Evolutionary conservation across 2,329 filamentous ascomycete species (phyloP), one percentile per base, ranked within the genome.

Genomic region (Calonectria montana): DNA sequence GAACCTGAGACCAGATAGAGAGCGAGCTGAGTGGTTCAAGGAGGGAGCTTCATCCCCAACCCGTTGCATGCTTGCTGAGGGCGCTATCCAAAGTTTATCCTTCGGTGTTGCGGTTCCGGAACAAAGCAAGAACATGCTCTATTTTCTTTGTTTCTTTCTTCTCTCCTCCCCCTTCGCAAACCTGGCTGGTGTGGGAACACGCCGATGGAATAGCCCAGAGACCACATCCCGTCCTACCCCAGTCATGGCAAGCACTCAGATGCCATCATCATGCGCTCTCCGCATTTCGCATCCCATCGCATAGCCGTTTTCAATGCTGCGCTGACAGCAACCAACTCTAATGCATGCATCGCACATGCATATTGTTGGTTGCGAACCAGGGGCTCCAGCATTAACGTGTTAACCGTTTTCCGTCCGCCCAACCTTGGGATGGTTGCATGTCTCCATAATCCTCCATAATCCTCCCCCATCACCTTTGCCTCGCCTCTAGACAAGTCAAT

Each of bases 181-280:
- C 27, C 39, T 35, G 31, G n/a, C 31, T 23, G 53, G 35, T 57
- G 53, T 35, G 29, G 29, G 29, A 23, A 55, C 50, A 23, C 29
- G 18, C 50, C 21, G n/a, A n/a, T 39, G 21, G 45, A 27, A 69
- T 55, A 35, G 25, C 66, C 37, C 27, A 48, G 65, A 61, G 41
- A 29, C 25, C 31, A 50, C 37, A 31, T 23, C 57, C 23, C 45
- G 27, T 69, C 41, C 48, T 47, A 47, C 65, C 39, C 47, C 43
- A n/a, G 50, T 65, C 53, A 59, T 67, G 29, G 50, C 69, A 67
- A 59, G 55, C 43, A 67, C 47, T 57, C 64, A 64, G 47, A 71
- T 71, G 62, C 62, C 69, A 57, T 64, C 64, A 39, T 71, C 69
- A 71, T 71, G 69, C 69, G 39, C 57, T 45, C 57, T 62, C 57